A percentile compares a stretch with the other conserved stretches of the same genome.
Conservation (phyloP, 2,329 filamentous ascomycete genomes). For the Ceratocystis huliohia region DNA sequence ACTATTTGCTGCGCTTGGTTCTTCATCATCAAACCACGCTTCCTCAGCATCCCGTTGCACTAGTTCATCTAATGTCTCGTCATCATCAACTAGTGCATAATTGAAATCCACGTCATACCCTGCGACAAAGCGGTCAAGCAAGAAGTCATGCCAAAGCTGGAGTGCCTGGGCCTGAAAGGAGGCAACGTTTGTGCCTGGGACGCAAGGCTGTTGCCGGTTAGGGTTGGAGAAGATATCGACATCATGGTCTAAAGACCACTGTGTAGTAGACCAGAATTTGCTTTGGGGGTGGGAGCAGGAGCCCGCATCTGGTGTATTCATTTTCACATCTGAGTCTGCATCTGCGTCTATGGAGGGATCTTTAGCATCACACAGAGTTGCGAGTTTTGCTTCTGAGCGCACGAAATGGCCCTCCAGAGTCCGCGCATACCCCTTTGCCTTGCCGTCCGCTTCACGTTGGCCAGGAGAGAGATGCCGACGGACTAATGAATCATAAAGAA, state of each 20-base stretch:
- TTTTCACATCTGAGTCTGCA: background rate
- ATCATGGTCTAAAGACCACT: conserved; percentile 1
- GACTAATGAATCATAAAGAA: conserved; percentile 71
- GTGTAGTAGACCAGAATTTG: background rate
- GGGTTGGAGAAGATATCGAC: background rate
- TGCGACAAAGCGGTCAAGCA: conserved; percentile 60
- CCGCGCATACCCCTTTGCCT: conserved; percentile 63
- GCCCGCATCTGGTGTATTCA: background rate
- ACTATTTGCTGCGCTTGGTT: conserved; percentile 39
- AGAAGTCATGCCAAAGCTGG: conserved; percentile 56
- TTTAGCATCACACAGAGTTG: conserved; percentile 24
- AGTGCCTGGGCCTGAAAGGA: conserved; percentile 48
- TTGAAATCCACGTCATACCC: conserved; percentile 71
- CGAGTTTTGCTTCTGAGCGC: conserved; percentile 64
- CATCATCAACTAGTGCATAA: conserved; percentile 56
- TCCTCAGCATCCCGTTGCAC: conserved; percentile 54
- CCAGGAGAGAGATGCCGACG: conserved; percentile 60
- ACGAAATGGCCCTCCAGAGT: conserved; percentile 65
- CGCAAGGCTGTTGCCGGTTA: background rate
- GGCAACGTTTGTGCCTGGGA: background rate
- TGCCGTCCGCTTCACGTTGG: conserved; percentile 62
- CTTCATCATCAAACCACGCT: conserved; percentile 68
- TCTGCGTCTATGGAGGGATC: background rate
- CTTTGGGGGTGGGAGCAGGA: background rate
- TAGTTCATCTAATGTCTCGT: conserved; percentile 52